Evolutionary conservation across 2,329 filamentous ascomycete species (phyloP), one percentile per base, ranked within the genome.

Genomic region (Monosporascus sp.): DNA sequence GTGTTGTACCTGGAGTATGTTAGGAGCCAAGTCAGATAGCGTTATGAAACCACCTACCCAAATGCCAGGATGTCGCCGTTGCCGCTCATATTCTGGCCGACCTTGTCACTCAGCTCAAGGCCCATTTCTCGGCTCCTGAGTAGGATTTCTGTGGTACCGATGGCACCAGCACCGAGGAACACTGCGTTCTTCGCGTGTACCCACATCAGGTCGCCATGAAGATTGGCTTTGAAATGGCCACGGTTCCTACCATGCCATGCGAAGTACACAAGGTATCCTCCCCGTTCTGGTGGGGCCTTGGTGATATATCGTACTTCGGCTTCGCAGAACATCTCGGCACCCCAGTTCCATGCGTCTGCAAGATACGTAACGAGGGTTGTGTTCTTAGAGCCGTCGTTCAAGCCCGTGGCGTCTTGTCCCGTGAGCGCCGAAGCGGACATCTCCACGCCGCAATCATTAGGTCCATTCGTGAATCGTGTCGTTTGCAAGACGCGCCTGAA

Each of bases 311-410:
- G 75, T 2, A 87, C 85, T 65, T 88, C 84, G 56, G 83, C 84
- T 60, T 84, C 79, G 66, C 85, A 88, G 57, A 88, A 88, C 67
- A 88, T 81, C 62, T 88, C 84, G 14, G 85, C 83, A 8, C 85
- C 86, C 83, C 84, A 86, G 61, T 87, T 86, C 85, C 84, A 88
- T 2, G 86, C 84, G 65, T 88, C 85, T 7, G 82, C 77, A 7
- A 88, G 71, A 61, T 88, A 88, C 0, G 85, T 88, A 38, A 86
- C 82, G 1, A 84, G 72, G 0, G 82, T 86, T 11, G 80, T 85
- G 19, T 78, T 86, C 68, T 87, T 88, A 31, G 82, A 86, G 2
- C 83, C 83, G 64, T 88, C 85, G 59, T 88, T 88, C 54, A 86
- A 60, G 1, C 85, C 85, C 0, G 84, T 87, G 40, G 68, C 69